Base-by-base conservation (phyloP, 2,329 filamentous ascomycete species). In the Arachnomyces sp. region DNA sequence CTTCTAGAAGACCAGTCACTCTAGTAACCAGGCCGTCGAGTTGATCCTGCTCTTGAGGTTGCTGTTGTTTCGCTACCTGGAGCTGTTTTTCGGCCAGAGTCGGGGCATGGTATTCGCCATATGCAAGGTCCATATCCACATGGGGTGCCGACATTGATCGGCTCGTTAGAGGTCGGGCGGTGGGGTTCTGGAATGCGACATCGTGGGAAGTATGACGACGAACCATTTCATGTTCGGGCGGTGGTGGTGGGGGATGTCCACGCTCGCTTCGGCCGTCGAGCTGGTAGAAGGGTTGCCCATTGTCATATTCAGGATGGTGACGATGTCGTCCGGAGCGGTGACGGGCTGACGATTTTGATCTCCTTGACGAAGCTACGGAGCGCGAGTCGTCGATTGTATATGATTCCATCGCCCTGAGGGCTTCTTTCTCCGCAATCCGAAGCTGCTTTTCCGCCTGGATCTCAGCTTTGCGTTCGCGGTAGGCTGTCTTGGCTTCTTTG, bases 61-160 rank as follows among this genome's bases (percentile, higher is more conserved):
- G 73, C 55, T 55, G 76, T 65, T 53, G 68, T 51, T 50, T 69
- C 58, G 60, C 63, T 40, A 55, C 66, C 58, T 64, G 86, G 63
- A 52, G 88, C 76, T 42, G 84, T 79, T 92, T 71, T 38, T 85
- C 81, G 44, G 90, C 90, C 58, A 61, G 63, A 39, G 55, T 66
- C 58, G 64, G 86, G 63, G 52, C 88, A 77, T 42, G 84, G 79
- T 92, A 71, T 38, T 85, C 81, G 44, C 90, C 90, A 54, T 95
- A 96, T 6, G 90, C 90, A 6, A 96, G 72, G 57, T 94, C 75
- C 84, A 94, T 88, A 56, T 95, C 90, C 51, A 94, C 80, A 40
- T 61, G 45, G 4, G 52, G 49, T 36, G 58, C 58, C 5, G 58
- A 57, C 35, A 50, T 55, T 28, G 61, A 59, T 36, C 62, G 51